phyloP scores from a whole-genome alignment of 225 moss, liverwort and hornwort species.

The Bryoerythrophyllum caledonicum region DNA sequence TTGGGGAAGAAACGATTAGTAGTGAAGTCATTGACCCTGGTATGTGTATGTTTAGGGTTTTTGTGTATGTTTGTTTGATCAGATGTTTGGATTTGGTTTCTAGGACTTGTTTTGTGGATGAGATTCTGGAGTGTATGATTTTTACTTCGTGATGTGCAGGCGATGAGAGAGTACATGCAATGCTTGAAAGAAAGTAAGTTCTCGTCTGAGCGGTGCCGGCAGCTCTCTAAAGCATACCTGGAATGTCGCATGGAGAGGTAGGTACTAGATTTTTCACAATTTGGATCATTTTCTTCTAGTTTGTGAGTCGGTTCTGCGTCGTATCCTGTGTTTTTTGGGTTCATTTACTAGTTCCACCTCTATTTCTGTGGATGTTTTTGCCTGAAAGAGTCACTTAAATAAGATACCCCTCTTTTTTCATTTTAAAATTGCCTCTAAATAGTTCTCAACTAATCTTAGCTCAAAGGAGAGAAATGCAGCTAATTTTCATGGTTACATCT shows the following conservation, averaged over 20 bases:
- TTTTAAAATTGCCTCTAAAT: no score
- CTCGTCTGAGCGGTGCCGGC: slow-evolving; percentile 82
- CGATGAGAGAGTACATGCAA: slow-evolving; percentile 90
- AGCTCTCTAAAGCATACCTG: slow-evolving; percentile 75
- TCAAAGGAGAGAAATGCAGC: no score
- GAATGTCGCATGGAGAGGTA: slow-evolving; percentile 93
- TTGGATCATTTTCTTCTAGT: neutral
- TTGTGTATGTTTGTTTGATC: neutral
- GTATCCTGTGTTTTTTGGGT: neutral
- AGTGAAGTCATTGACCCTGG: no score
- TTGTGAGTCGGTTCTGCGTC: neutral
- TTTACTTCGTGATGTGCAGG: slow-evolving; percentile 37
- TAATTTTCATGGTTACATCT: no score
- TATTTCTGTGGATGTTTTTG: neutral
- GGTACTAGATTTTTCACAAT: slow-evolving; percentile 25
- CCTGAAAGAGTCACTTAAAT: no score
- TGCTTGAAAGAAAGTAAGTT: slow-evolving; percentile 85
- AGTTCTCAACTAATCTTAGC: no score
- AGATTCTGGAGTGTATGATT: neutral
- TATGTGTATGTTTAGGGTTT: no score
- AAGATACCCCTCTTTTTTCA: no score
- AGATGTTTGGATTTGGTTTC: neutral
- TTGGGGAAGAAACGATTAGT: no score
- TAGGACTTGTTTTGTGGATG: neutral
- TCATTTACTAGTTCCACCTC: neutral